Evolutionary conservation across 75 land plant genomes (phyloP), one percentile per base, ranked within the genome.

Genomic region (Picea glauca): DNA sequence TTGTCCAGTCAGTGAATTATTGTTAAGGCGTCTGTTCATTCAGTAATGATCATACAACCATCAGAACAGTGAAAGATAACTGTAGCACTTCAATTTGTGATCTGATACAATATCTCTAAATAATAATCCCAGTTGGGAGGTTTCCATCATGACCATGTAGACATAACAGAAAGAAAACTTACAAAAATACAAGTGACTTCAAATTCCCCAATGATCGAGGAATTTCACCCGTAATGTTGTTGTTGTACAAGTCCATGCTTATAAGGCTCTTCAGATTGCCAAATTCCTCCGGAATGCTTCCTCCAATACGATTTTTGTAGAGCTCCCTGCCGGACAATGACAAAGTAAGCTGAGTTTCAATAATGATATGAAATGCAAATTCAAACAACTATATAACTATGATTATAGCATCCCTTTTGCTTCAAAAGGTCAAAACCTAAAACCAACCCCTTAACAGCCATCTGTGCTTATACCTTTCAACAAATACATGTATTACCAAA

Each of bases 171-270:
- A 83, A 67, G 43, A 38, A 56, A 73, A 89, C 99, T 96, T 61
- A 96, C 98, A 98, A 83, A 73, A 98, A 98, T 3, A 91, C 91
- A 50, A 98, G 92, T 58, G 90, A 89, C 57, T 96, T 93, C 80
- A 98, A 85, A 7, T 95, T 90, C 58, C 91, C 98, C 68, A 98
- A 40, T 17, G 93, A 86, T 11, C 83, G 81, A 72, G 99, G 99
- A 78, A 98, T 89, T 11, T 79, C 85, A 65, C 99, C 99, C 0
- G 98, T 85, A 65, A 96, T 85, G 76, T 94, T 94, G 85, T 96
- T 96, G 78, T 91, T 91, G 73, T 96, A 96, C 68, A 98, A 80
- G 75, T 98, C 99, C 87, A 98, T 86, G 86, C 99, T 98, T 35
- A 93, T 88, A 7, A 98, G 88, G 77, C 78, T 90, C 94, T 92